These are phyloP conservation scores for Aquanectria penicillioides DNA, from an alignment of 2,329 filamentous ascomycete genomes.

Conservation along the genomic window DNA sequence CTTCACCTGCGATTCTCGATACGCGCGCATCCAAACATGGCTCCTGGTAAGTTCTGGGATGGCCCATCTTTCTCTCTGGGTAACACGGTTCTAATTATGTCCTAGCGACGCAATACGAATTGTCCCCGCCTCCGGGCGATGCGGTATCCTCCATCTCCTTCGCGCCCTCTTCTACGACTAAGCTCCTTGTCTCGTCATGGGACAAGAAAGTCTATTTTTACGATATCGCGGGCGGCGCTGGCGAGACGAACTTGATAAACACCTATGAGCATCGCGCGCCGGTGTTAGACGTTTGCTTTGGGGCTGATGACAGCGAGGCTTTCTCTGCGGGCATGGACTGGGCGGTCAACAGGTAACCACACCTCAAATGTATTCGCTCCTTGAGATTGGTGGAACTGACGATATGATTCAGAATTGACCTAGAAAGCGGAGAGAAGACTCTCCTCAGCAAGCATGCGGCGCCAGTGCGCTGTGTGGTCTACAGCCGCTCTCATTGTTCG, in stretches of 20 bases:
- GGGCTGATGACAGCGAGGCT: constrained; percentile 81
- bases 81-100: constrained; percentile 29
- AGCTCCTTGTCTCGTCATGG: constrained; percentile 93
- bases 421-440: constrained; percentile 76
- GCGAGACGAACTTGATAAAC: constrained; percentile 67
- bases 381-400: constrained; percentile 22
- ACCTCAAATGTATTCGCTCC: constrained; percentile 1
- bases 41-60: constrained; percentile 49
- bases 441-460: constrained; percentile 81
- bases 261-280: constrained; percentile 86
- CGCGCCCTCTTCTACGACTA: constrained; percentile 77
- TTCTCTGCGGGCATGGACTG: constrained; percentile 90
- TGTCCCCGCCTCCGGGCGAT: constrained; percentile 84
- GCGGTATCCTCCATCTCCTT: constrained; percentile 89
- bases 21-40: constrained; percentile 46
- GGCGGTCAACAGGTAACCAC: constrained; percentile 76
- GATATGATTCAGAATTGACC: constrained; percentile 64
- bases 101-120: constrained; percentile 79
- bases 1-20: constrained; percentile 34
- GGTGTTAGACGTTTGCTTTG: constrained; percentile 92
- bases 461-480: constrained; percentile 85
- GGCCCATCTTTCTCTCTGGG: not conserved
- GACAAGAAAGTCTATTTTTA: constrained; percentile 93
- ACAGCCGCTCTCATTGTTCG: constrained; percentile 76
- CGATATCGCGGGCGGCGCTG: constrained; percentile 71